phyloP scores from a whole-genome alignment of 2,329 filamentous ascomycete genomes.

The Fusarium lyarnte region DNA sequence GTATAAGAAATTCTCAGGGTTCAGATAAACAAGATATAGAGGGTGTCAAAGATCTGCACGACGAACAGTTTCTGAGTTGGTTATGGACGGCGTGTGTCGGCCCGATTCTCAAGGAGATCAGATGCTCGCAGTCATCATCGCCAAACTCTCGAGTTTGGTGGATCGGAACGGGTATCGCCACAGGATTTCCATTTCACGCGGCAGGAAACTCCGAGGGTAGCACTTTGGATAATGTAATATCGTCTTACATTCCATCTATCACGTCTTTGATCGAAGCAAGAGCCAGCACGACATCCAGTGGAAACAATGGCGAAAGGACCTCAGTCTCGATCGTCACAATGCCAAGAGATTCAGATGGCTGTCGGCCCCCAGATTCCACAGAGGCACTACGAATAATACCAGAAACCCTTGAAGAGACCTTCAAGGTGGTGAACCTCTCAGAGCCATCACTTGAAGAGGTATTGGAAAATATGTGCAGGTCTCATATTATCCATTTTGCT shows the following conservation, averaged over 20 bases:
- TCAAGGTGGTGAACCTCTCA: neutral
- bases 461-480: neutral
- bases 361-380: neutral
- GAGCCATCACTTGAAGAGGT: neutral
- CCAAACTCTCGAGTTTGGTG: neutral
- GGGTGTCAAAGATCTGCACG: neutral
- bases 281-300: neutral
- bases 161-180: neutral
- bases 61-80: neutral
- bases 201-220: neutral
- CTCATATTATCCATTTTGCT: neutral
- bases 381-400: neutral
- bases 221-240: neutral
- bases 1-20: neutral
- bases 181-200: neutral
- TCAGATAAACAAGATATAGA: neutral
- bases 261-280: neutral
- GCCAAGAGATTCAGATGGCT: neutral
- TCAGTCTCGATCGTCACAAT: neutral
- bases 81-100: neutral
- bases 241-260: neutral
- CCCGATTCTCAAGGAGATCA: neutral
- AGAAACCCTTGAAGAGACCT: neutral
- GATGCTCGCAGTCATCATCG: neutral
- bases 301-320: neutral